Percentiles rank a stretch among this genome's conserved stretches.
phyloP scores from a whole-genome alignment of 2,329 filamentous ascomycete genomes.

The Stemphylium lycopersici region DNA sequence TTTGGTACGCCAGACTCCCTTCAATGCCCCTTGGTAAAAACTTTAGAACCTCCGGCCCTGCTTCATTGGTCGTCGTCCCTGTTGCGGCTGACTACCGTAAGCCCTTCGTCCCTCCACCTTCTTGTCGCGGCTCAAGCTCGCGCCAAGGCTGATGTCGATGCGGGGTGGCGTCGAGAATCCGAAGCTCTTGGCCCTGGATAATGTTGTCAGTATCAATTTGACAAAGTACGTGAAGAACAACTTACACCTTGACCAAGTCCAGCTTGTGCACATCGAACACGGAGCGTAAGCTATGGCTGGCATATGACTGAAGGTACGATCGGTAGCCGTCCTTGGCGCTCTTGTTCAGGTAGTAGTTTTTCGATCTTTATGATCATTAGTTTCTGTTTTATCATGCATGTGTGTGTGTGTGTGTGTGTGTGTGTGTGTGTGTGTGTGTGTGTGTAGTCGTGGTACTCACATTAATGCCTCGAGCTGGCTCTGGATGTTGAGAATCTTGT shows the following conservation, averaged over 20 bases:
- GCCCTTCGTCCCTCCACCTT: conserved; percentile 66
- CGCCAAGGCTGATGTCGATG: conserved; percentile 78
- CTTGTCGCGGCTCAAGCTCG: conserved; percentile 77
- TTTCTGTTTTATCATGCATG: conserved; percentile 76
- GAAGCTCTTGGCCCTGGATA: conserved; percentile 70
- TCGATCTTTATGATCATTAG: conserved; percentile 71
- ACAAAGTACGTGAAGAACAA: too few species aligned
- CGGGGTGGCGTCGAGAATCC: conserved; percentile 78
- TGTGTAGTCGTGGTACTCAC: conserved; percentile 42
- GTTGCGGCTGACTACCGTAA: conserved; percentile 80
- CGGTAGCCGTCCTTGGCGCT: conserved; percentile 77
- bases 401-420: conserved; percentile 69
- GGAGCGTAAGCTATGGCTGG: conserved; percentile 80
- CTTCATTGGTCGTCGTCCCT: conserved; percentile 59
- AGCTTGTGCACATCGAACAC: conserved; percentile 85
- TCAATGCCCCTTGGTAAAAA: conserved; percentile 8
- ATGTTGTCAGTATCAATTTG: background rate
- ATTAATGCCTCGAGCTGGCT: conserved; percentile 8
- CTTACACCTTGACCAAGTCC: conserved; percentile 74
- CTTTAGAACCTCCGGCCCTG: conserved; percentile 41
- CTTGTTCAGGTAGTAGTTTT: conserved; percentile 98
- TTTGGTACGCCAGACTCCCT: conserved; percentile 23
- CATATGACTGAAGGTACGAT: conserved; percentile 93
- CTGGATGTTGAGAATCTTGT: conserved; percentile 72
- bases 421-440: conserved; percentile 66